These are phyloP conservation scores for Colletotrichum sp. DNA, from an alignment of 2,329 filamentous ascomycete species.

Conservation along the genomic window DNA sequence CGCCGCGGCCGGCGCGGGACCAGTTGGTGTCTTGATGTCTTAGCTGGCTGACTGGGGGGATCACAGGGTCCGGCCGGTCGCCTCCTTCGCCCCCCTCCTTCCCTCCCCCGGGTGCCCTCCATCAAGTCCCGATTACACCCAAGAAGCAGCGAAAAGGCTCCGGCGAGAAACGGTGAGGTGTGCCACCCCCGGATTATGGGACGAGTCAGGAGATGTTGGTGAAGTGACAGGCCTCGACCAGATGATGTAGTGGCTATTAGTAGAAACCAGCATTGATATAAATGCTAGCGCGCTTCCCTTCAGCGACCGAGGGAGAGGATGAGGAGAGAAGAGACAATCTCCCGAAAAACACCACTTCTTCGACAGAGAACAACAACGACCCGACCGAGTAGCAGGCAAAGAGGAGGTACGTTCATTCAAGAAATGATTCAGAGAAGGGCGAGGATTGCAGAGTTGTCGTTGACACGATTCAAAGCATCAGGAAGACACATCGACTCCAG, in stretches of 20 bases:
- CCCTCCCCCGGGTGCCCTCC: background rate
- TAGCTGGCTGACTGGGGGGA: conserved; percentile 14
- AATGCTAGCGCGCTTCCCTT: conserved; percentile 18
- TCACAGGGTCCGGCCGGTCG: conserved; percentile 16
- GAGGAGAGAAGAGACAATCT: background rate
- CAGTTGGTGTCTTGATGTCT: conserved; percentile 13
- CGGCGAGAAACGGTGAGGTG: background rate
- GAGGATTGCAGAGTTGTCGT: background rate
- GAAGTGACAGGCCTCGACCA: conserved; percentile 13
- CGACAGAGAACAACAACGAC: background rate
- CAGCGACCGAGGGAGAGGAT: background rate
- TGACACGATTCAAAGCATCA: background rate
- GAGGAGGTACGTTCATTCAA: conserved; percentile 11
- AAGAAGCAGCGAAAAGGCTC: background rate
- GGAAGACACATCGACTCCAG: background rate
- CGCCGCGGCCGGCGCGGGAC: conserved; percentile 13
- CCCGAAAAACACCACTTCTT: background rate
- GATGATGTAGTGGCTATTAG: conserved; percentile 13
- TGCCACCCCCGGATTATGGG: conserved; percentile 9
- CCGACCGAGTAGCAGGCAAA: background rate
- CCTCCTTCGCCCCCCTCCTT: background rate
- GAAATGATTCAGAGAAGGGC: background rate
- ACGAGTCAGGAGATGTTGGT: conserved; percentile 21
- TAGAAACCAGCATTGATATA: conserved; percentile 1
- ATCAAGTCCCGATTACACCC: conserved; percentile 1